phyloP scores from a whole-genome alignment of 2,329 filamentous ascomycete genomes.

The Neonectria sp. region DNA sequence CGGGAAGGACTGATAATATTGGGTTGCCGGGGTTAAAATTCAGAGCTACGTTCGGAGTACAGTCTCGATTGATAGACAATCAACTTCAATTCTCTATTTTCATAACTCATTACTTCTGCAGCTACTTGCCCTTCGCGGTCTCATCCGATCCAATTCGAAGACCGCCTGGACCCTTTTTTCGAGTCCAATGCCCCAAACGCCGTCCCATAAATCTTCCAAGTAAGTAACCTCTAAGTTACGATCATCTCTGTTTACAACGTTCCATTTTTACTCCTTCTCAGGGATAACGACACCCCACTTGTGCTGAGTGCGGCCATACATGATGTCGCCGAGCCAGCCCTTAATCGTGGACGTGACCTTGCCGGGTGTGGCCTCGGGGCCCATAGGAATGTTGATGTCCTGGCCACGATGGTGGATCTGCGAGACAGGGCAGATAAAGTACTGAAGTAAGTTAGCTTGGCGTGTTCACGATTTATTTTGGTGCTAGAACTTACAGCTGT shows the following conservation, averaged over 20 bases:
- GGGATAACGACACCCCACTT: slow-evolving; percentile 79
- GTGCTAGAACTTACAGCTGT: slow-evolving; percentile 77
- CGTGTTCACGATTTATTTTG: background rate
- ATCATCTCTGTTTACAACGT: slow-evolving; percentile 7
- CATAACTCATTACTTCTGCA: slow-evolving; percentile 41
- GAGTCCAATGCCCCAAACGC: slow-evolving; percentile 43
- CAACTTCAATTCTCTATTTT: slow-evolving; percentile 42
- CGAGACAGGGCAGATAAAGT: slow-evolving; percentile 79
- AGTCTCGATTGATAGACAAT: slow-evolving; percentile 24
- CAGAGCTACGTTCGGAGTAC: background rate
- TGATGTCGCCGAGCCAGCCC: slow-evolving; percentile 78
- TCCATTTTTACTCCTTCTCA: slow-evolving; percentile 64
- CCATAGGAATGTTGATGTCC: slow-evolving; percentile 75
- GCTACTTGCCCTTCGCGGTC: slow-evolving; percentile 3
- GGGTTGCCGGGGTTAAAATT: background rate
- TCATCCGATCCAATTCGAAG: slow-evolving; percentile 22
- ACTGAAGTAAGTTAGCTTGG: slow-evolving; percentile 61
- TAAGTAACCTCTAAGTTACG: background rate
- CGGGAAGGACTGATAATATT: no score
- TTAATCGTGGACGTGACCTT: slow-evolving; percentile 75
- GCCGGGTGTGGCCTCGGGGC: slow-evolving; percentile 63
- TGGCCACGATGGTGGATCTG: slow-evolving; percentile 77
- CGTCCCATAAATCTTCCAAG: slow-evolving; percentile 38
- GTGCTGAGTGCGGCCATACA: slow-evolving; percentile 80
- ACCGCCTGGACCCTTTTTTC: slow-evolving; percentile 38